These are phyloP conservation scores for Tetratostichococcus sp. DNA, from an alignment of 139 green algal species.

Conservation along the genomic window DNA sequence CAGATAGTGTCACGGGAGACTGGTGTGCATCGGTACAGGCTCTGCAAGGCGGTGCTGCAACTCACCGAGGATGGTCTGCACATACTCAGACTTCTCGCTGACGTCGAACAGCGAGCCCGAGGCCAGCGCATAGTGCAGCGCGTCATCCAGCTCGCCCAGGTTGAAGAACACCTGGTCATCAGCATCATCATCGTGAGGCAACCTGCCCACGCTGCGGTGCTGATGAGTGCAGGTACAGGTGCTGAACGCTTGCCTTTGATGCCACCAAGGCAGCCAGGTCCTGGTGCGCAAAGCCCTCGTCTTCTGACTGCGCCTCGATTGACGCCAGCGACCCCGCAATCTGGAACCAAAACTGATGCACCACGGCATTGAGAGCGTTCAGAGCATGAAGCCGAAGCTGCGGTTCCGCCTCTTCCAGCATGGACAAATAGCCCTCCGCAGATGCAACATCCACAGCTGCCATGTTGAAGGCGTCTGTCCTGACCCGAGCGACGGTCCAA, in stretches of 20 bases:
- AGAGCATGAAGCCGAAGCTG: constrained; percentile 74
- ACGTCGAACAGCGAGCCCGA: constrained; percentile 93
- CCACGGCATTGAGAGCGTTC: constrained; percentile 62
- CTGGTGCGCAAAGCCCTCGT: constrained; percentile 86
- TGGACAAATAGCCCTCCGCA: constrained; percentile 75
- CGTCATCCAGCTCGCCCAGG: constrained; percentile 93
- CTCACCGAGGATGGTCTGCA: constrained; percentile 91
- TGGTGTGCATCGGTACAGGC: too few relatives aligned
- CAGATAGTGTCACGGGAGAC: too few relatives aligned
- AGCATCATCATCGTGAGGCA: background rate
- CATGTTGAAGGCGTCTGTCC: too few relatives aligned
- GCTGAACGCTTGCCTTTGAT: constrained; percentile 78
- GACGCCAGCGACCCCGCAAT: constrained; percentile 76
- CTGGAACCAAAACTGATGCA: constrained; percentile 87
- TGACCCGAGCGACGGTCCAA: too few relatives aligned
- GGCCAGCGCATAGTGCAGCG: constrained; percentile 89
- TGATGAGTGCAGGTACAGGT: background rate
- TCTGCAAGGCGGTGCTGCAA: background rate
- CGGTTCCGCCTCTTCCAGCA: constrained; percentile 86
- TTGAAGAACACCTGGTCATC: constrained; percentile 98
- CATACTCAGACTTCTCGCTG: constrained; percentile 84
- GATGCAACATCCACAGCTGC: constrained; percentile 6
- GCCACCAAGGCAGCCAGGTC: constrained; percentile 93
- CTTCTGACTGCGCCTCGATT: constrained; percentile 93
- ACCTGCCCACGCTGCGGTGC: background rate